Evolutionary conservation across 2,329 filamentous ascomycete species (phyloP).

Genomic region (Periglandula ipomoeae): DNA sequence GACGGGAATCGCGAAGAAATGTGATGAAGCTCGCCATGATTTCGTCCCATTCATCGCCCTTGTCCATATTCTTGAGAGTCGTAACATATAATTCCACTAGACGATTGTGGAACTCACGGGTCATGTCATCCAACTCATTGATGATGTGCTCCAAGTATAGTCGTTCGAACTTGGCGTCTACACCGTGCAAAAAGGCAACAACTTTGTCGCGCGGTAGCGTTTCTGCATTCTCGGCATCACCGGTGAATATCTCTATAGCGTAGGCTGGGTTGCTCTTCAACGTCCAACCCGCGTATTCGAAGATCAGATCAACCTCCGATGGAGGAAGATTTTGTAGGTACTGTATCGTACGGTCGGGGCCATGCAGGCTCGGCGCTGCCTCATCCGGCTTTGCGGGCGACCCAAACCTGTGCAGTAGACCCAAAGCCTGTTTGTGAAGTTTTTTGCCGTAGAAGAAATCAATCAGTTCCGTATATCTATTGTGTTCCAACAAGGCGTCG

Average conservation of each 20-base stretch:
- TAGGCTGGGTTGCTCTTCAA: constrained; percentile 60
- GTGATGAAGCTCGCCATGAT: constrained; percentile 59
- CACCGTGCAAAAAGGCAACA: constrained; percentile 59
- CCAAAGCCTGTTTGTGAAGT: constrained; percentile 78
- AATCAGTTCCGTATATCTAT: constrained; percentile 87
- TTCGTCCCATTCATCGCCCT: constrained; percentile 41
- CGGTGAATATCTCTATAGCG: constrained; percentile 88
- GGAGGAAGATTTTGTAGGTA: constrained; percentile 88
- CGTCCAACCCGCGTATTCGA: constrained; percentile 89
- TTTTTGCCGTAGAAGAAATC: constrained; percentile 96
- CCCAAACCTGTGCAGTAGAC: constrained; percentile 74
- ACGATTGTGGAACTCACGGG: constrained; percentile 78
- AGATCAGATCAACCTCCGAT: constrained; percentile 79
- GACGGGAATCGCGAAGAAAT: constrained; percentile 66
- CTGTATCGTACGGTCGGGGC: constrained; percentile 72
- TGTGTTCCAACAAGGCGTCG: constrained; percentile 79
- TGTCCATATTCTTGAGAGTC: constrained; percentile 37
- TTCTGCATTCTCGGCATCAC: constrained; percentile 92
- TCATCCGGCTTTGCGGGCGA: constrained; percentile 43
- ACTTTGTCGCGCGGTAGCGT: constrained; percentile 71
- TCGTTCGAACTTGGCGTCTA: constrained; percentile 64
- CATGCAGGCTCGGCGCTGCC: constrained; percentile 53
- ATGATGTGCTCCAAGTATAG: constrained; percentile 88
- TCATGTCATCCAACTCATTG: constrained; percentile 73
- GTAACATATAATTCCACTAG: constrained; percentile 63